Evolutionary conservation across 2,329 filamentous ascomycete species (phyloP), one percentile per base, ranked within the genome.

Genomic region (Volutella citrinella): DNA sequence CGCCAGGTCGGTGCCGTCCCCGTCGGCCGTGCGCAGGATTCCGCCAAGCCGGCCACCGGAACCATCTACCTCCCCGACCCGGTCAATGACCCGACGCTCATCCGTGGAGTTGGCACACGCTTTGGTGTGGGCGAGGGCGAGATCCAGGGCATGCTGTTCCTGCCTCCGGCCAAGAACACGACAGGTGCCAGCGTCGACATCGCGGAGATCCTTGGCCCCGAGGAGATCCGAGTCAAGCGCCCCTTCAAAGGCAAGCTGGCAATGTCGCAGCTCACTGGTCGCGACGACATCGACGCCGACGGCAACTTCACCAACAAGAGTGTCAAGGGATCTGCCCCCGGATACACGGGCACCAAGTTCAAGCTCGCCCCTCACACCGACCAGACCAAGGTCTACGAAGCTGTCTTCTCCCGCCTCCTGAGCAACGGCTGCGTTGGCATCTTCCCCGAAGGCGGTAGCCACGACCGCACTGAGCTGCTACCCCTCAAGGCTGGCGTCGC

Each of bases 401-500:
- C 88, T 14, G 91, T 98, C 12, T 96, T 96, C 62, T 78, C 82
- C 46, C 80, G 88, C 19, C 74, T 98, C 20, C 81, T 82, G 47
- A 75, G 77, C 23, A 89, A 88, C 28, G 91, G 90, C 13, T 95
- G 89, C 57, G 86, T 97, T 34, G 93, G 91, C 43, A 96, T 98
- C 55, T 98, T 97, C 61, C 91, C 91, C 3, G 91, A 98, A 65
- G 91, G 91, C 48, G 91, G 91, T 54, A 96, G 90, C 58, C 91
- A 97, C 64, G 91, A 97, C 61, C 82, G 91, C 42, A 89, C 91
- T 1, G 88, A 95, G 57, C 73, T 97, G 27, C 73, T 97, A 25
- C 91, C 93, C 15, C 71, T 97, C 43, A 97, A 97, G 74, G 91
- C 93, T 52, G 91, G 91, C 60, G 88, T 98, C 40, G 93, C 93